phyloP scores from a whole-genome alignment of 1,284 basidiomycete genomes.

The Ganoderma lucidum region DNA sequence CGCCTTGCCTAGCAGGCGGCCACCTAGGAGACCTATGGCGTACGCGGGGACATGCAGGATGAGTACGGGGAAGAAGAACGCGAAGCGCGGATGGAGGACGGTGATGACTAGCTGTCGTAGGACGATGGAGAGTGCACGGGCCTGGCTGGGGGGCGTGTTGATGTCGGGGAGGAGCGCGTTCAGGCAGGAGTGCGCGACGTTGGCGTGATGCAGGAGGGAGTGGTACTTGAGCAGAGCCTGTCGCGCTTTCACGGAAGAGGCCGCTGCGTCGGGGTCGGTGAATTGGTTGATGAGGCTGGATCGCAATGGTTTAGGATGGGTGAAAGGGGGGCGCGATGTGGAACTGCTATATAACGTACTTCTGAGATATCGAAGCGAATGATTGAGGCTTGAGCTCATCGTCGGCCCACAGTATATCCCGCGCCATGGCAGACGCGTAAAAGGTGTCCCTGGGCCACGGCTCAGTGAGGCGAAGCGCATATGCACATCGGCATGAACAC shows the following conservation, averaged over 20 bases:
- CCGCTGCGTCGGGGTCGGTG: constrained; percentile 61
- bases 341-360: constrained; percentile 52
- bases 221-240: constrained; percentile 81
- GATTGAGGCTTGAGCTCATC: constrained; percentile 77
- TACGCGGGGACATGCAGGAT: constrained; percentile 86
- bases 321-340: neutral
- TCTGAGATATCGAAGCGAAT: constrained; percentile 84
- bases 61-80: constrained; percentile 86
- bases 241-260: constrained; percentile 51
- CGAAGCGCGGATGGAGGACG: constrained; percentile 76
- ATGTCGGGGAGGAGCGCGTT: constrained; percentile 72
- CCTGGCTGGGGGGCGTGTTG: constrained; percentile 69
- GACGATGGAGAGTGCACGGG: constrained; percentile 74
- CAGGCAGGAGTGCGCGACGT: constrained; percentile 73
- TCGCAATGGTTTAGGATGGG: neutral
- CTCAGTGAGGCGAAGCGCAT: neutral
- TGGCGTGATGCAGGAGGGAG: constrained; percentile 80
- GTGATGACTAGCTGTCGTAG: constrained; percentile 77
- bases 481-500: neutral
- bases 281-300: constrained; percentile 80
- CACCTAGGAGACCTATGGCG: constrained; percentile 75
- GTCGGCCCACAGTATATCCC: constrained; percentile 86
- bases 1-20: constrained; percentile 68
- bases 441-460: constrained; percentile 75
- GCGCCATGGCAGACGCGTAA: constrained; percentile 83